A percentile compares a stretch with the other conserved stretches of the same genome.
These are phyloP conservation scores for Termitomyces sp. DNA, from an alignment of 768 basidiomycete species.

Conservation along the genomic window DNA sequence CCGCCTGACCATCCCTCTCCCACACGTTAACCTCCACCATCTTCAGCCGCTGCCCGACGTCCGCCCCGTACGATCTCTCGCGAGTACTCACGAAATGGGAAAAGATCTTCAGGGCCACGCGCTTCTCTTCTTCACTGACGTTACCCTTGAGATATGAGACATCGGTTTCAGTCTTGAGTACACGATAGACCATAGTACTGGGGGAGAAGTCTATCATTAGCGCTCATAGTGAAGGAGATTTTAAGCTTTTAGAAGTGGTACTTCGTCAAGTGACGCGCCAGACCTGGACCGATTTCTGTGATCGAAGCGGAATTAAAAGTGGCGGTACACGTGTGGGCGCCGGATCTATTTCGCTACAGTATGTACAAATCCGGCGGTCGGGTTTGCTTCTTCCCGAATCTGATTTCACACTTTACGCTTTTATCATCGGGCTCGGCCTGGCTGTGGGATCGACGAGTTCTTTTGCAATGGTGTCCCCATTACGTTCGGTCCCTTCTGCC, in stretches of 20 bases:
- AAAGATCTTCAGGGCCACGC: slow-evolving; percentile 31
- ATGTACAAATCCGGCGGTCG: slow-evolving; percentile 1
- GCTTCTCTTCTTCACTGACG: slow-evolving; percentile 37
- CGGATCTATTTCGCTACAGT: background rate
- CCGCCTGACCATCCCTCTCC: slow-evolving; percentile 14
- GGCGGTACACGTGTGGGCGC: slow-evolving; percentile 9
- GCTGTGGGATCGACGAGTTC: background rate
- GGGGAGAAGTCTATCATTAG: background rate
- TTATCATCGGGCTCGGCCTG: background rate
- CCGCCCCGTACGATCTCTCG: slow-evolving; percentile 35
- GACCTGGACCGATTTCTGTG: slow-evolving; percentile 5
- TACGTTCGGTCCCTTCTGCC: background rate
- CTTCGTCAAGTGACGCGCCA: background rate
- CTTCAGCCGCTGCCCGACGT: slow-evolving; percentile 37
- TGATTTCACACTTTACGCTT: slow-evolving; percentile 7
- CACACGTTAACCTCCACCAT: slow-evolving; percentile 36
- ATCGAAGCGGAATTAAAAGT: slow-evolving; percentile 13
- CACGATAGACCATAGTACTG: slow-evolving; percentile 4
- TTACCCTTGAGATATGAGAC: slow-evolving; percentile 39
- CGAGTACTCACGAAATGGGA: slow-evolving; percentile 35
- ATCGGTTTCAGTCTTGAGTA: slow-evolving; percentile 16
- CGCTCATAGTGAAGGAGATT: background rate
- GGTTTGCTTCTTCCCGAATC: slow-evolving; percentile 6
- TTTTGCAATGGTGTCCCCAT: background rate
- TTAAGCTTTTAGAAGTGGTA: slow-evolving; percentile 6